Conservation (phyloP, 139 green algal genomes). For the Coccomyxa sp. region DNA sequence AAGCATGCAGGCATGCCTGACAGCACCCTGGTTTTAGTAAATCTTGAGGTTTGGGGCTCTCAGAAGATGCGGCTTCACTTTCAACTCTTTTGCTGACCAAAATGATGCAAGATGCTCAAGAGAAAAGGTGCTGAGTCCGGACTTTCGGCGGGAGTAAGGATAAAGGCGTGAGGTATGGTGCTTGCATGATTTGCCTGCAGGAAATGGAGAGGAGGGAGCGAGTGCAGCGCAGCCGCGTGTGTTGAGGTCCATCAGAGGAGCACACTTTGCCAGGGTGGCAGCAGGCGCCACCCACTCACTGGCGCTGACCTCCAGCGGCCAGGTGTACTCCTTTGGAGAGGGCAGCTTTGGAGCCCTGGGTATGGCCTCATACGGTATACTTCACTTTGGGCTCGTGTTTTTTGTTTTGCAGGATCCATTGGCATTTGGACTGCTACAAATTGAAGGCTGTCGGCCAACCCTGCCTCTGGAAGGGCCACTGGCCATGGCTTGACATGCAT, state of each 20-base stretch:
- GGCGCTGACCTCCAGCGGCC: slow-evolving; percentile 40
- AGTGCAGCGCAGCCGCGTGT: slow-evolving; percentile 13
- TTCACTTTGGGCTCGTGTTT: not conserved
- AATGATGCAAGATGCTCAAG: no score
- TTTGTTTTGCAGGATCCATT: no score
- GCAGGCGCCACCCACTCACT: slow-evolving; percentile 55
- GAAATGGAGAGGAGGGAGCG: not conserved
- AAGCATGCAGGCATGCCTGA: no score
- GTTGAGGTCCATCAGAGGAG: slow-evolving; percentile 1
- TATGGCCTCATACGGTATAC: not conserved
- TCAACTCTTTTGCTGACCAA: no score
- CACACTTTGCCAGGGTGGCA: slow-evolving; percentile 39
- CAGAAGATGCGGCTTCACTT: no score
- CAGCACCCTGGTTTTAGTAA: no score
- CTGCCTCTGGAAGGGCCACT: no score
- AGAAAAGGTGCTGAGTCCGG: no score
- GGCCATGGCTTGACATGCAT: no score
- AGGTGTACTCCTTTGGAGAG: slow-evolving; percentile 54
- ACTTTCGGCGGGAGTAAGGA: not conserved
- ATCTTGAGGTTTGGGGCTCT: no score
- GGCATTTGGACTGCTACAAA: no score
- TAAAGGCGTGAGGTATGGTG: not conserved
- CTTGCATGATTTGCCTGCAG: not conserved
- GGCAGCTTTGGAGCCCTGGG: slow-evolving; percentile 61
- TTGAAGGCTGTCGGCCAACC: no score